Conservation (phyloP, 257 asterid species). For the Linderniella brevidens region DNA sequence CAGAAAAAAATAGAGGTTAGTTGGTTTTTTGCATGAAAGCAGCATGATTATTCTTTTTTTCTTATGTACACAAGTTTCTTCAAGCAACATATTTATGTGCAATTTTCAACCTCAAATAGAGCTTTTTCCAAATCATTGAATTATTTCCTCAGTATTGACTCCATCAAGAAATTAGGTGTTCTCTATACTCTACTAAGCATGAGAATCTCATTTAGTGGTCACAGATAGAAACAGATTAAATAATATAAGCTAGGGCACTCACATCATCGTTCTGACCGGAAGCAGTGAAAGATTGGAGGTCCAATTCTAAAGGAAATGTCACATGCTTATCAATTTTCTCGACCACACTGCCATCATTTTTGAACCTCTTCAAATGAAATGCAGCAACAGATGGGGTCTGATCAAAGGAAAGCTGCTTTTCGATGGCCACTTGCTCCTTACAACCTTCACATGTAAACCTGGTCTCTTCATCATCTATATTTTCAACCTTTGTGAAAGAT, state of each 20-base stretch:
- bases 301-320: constrained; percentile 58
- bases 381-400: constrained; percentile 55
- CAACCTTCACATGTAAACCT: constrained; percentile 77
- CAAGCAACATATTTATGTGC: too few species aligned
- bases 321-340: constrained; percentile 75
- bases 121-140: too few species aligned
- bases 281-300: constrained; percentile 44
- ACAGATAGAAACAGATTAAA: neutral
- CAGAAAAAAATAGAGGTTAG: too few species aligned
- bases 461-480: constrained; percentile 58
- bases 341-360: constrained; percentile 56
- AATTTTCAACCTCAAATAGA: too few species aligned
- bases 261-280: constrained; percentile 24
- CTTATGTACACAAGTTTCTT: too few species aligned
- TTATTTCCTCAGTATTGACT: too few species aligned
- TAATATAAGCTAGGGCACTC: constrained; percentile 14
- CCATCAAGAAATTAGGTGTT: too few species aligned
- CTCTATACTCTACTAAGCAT: too few species aligned
- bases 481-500: constrained; percentile 83
- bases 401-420: constrained; percentile 67
- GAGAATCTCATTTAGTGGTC: too few species aligned
- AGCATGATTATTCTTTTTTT: too few species aligned
- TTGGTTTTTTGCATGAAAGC: too few species aligned
- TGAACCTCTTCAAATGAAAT: constrained; percentile 84
- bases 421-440: constrained; percentile 57